Percentiles rank a stretch among this genome's conserved stretches.
Conservation (phyloP, 1,284 basidiomycete species). For the Cutaneotrichosporon sp. region DNA sequence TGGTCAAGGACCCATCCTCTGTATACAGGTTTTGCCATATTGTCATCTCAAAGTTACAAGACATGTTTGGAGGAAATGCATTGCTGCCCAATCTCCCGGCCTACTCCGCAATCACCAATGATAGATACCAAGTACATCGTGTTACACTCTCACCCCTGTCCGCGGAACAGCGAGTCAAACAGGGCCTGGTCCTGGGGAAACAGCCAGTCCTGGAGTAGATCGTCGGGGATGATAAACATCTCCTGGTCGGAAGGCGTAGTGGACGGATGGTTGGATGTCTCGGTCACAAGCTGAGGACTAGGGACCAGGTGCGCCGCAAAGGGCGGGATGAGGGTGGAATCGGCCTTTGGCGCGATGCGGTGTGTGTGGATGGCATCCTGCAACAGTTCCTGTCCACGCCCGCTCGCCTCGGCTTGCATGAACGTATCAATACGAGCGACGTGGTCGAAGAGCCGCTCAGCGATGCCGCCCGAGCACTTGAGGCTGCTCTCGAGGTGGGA, state of each 20-base stretch:
- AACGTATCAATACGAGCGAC: slow-evolving; percentile 26
- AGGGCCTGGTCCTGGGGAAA: slow-evolving; percentile 11
- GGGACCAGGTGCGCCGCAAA: not conserved
- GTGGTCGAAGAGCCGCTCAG: slow-evolving; percentile 20
- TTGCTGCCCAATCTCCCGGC: no score
- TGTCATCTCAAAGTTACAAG: no score
- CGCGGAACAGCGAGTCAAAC: slow-evolving; percentile 9
- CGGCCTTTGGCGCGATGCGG: not conserved
- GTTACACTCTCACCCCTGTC: not conserved
- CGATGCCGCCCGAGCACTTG: slow-evolving; percentile 14
- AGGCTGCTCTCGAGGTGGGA: slow-evolving; percentile 20
- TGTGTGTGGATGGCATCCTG: slow-evolving; percentile 4
- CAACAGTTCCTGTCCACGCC: not conserved
- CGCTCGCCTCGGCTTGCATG: slow-evolving; percentile 19
- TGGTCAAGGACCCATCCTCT: no score
- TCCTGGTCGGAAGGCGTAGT: not conserved
- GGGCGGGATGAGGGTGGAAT: not conserved
- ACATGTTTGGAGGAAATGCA: no score
- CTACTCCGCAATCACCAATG: no score
- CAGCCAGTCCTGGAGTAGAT: slow-evolving; percentile 10
- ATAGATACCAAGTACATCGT: not conserved
- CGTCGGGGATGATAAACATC: slow-evolving; percentile 11
- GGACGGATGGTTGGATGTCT: not conserved
- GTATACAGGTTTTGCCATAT: no score
- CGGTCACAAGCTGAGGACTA: not conserved